phyloP scores from a whole-genome alignment of 345 rosid genomes.

The Euphorbia tirucalli region DNA sequence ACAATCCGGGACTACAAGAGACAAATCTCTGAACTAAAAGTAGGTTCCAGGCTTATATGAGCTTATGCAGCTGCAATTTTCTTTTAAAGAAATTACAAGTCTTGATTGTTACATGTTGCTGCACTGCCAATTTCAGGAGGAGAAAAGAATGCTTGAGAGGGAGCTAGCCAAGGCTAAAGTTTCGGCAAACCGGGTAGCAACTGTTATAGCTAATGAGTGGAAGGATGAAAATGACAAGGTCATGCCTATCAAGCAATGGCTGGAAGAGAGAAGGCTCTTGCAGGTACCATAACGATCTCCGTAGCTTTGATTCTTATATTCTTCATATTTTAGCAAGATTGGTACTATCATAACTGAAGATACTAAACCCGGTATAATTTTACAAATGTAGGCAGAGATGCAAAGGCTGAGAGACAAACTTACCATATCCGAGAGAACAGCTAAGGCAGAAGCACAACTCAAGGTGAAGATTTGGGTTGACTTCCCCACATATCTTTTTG shows the following conservation, averaged over 20 bases:
- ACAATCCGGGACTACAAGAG: slow-evolving; percentile 66
- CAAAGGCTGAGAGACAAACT: slow-evolving; percentile 78
- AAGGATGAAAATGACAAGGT: slow-evolving; percentile 90
- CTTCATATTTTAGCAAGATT: not conserved
- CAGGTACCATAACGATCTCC: slow-evolving; percentile 47
- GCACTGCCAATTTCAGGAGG: slow-evolving; percentile 48
- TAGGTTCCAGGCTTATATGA: slow-evolving; percentile 22
- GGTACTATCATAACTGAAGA: no score
- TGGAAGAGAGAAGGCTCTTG: slow-evolving; percentile 77
- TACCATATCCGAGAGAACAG: slow-evolving; percentile 71
- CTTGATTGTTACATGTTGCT: not conserved
- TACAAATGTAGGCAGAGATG: slow-evolving; percentile 67
- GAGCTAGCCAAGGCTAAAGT: slow-evolving; percentile 88
- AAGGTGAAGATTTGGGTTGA: slow-evolving; percentile 45
- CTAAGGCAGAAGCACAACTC: slow-evolving; percentile 84
- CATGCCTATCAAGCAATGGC: slow-evolving; percentile 91
- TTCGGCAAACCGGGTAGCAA: slow-evolving; percentile 74
- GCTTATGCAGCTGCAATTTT: not conserved
- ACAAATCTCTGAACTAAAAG: slow-evolving; percentile 74
- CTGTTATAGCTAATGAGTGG: slow-evolving; percentile 92
- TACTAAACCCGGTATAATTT: not conserved
- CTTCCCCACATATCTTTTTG: not conserved
- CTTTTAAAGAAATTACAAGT: not conserved
- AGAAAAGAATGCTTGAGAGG: slow-evolving; percentile 88
- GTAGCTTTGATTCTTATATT: not conserved